Base-by-base conservation (phyloP, 129 eudicot species). In the Lactuca saligna region DNA sequence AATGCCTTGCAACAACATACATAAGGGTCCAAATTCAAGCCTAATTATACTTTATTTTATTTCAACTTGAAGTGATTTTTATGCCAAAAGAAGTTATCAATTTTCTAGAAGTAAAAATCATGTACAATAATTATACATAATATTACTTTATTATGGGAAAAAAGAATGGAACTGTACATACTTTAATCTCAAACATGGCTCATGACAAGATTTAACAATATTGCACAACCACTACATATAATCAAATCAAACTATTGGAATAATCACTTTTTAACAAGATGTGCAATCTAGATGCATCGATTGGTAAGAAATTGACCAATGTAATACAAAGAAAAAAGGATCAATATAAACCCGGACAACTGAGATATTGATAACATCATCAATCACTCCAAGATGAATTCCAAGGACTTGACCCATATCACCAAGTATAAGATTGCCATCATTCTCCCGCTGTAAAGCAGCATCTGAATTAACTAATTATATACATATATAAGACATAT, bases 391-490 rank as follows among this genome's bases (percentile, higher is more conserved):
- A 72, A 90, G 82, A 67, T 97, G 92, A 46, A 93, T 75, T 14
- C 88, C 99, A 61, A 93, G 67, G 66, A 97, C 97, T 93, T 94
- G 94, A 25, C 99, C 97, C 99, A 94, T 90, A 81, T 94, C 99
- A 70, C 78, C 89, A 57, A 87, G 97, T 57, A 94, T 69, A 73
- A 94, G 96, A 75, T 87, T 97, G 50, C 97, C 97, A 51, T 83
- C 97, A 41, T 75, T 85, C 75, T 94, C 99, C 20, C 96, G 84
- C 87, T 89, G 97, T 85, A 85, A 42, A 12, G 96, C 95, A 72
- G 87, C n/a, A 78, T 87, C 95, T 89, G 76, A 20, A 67, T 44
- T 32, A 13, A 39, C 14, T 61, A 46, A 33, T 3, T 65, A 14
- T 75, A 46, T 48, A 25, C 29, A 39, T 1, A 58, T 61, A 75